phyloP scores from a whole-genome alignment of 164 flowering plant species.

The Kingdonia uniflora region DNA sequence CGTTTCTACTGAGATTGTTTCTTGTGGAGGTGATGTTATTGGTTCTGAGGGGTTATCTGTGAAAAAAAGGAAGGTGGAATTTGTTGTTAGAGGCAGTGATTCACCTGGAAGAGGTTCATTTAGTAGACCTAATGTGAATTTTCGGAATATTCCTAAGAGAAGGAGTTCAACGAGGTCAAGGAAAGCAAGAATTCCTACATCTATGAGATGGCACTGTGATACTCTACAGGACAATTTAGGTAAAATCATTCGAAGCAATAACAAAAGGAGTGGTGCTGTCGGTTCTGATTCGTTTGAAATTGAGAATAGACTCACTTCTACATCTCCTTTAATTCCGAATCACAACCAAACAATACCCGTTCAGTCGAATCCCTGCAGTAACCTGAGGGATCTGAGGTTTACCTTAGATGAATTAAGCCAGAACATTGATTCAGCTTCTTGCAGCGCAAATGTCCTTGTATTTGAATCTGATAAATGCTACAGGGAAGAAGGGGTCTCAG shows the following conservation, averaged over 20 bases:
- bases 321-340: conserved; percentile 14
- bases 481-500: conserved; percentile 48
- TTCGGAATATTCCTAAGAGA: conserved; percentile 32
- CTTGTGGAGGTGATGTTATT: background rate
- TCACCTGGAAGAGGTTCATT: conserved; percentile 16
- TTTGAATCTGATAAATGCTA: conserved; percentile 55
- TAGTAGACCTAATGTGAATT: conserved; percentile 16
- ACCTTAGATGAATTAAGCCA: conserved; percentile 13
- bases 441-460: conserved; percentile 55
- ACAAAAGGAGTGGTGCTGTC: conserved; percentile 22
- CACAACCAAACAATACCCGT: conserved; percentile 25
- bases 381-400: conserved; percentile 21
- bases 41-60: conserved; percentile 8
- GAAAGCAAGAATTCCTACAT: conserved; percentile 27
- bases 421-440: conserved; percentile 27
- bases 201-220: conserved; percentile 6
- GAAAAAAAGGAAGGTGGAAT: conserved; percentile 9
- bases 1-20: conserved; percentile 8
- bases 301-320: conserved; percentile 14
- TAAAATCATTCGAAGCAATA: background rate
- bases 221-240: background rate
- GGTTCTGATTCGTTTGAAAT: conserved; percentile 22
- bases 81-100: conserved; percentile 15
- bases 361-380: conserved; percentile 9
- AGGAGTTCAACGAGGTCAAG: conserved; percentile 38